Evolutionary conservation across 176 grass and related monocot species (phyloP).

Genomic region (Eleusine coracana): DNA sequence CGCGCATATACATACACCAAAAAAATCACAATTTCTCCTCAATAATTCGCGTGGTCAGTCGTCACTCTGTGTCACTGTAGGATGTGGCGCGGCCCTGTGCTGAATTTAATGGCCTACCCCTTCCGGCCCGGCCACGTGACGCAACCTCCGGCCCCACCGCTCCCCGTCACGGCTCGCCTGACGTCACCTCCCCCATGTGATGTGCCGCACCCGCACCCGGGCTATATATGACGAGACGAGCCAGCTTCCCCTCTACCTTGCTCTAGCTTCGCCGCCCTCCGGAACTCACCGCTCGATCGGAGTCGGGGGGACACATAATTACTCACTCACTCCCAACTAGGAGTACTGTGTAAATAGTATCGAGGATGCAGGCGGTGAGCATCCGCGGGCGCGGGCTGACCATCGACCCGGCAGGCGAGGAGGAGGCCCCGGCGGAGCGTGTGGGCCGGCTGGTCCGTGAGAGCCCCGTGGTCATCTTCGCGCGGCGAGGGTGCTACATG

Average conservation of each 20-base stretch:
- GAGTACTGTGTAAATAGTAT: too few relatives aligned
- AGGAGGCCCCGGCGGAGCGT: constrained; percentile 53
- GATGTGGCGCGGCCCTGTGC: not conserved
- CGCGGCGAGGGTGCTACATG: constrained; percentile 84
- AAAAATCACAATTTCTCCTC: not conserved
- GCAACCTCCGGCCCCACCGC: constrained; percentile 45
- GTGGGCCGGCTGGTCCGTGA: constrained; percentile 64
- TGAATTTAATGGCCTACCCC: not conserved
- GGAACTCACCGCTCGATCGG: not conserved
- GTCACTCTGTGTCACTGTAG: not conserved
- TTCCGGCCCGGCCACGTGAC: constrained; percentile 47
- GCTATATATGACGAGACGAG: constrained; percentile 46
- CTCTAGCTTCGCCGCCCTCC: not conserved
- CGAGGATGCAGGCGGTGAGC: constrained; percentile 29
- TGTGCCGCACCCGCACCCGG: constrained; percentile 36
- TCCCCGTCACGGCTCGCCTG: constrained; percentile 41
- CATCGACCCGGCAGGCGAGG: constrained; percentile 57
- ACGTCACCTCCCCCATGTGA: constrained; percentile 70
- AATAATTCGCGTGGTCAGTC: not conserved
- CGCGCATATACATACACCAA: not conserved
- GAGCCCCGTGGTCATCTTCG: constrained; percentile 84
- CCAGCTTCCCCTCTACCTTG: not conserved
- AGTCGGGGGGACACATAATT: too few relatives aligned
- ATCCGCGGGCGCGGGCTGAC: constrained; percentile 44
- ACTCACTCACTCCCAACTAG: too few relatives aligned